Base-by-base conservation (phyloP, 139 green algal species). In the Chlorella sp. region DNA sequence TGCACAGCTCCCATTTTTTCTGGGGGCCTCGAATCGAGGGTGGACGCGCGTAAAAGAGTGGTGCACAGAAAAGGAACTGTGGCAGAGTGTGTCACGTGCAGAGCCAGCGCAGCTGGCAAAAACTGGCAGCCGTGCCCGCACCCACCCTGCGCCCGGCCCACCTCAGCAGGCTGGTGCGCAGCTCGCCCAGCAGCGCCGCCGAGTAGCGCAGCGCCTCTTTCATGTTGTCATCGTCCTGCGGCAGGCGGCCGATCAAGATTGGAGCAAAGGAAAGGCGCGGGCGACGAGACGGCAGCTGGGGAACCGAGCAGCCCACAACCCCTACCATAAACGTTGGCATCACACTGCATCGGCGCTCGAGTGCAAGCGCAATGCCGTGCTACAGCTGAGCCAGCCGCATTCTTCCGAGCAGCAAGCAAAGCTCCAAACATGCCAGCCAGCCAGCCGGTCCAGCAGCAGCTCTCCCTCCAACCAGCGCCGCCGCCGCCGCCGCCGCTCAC, bases 191-290 rank as follows among this genome's bases (percentile, higher is more conserved):
- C 94, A 99, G 96, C 0, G 91, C 90, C 1, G 94, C 90, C 19
- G 94, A 93, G 86, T 96, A 96, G 41, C 94, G 94, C n/a, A 99
- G 90, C 32, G 95, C 93, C 74, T 99, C 97, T 4, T 94, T 88
- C 86, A 99, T 84, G 88, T 99, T 99, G 88, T 97, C 94, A 24
- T 96, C 94, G 34, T 99, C 97, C 95, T 98, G 90, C 20, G 38
- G 56, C 32, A 26, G 20, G 34, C 32, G 14, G 58, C n/a, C n/a
- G n/a, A n/a, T n/a, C n/a, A n/a, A n/a, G n/a, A n/a, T n/a, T n/a
- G n/a, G n/a, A 76, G 68, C 46, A 64, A 54, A 51, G 51, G 34
- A 58, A 16, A 30, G 2, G 32, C 14, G 22, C 44, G 7, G 46
- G 46, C 28, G 0, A 46, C 1, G 26, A 1, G 2, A 58, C 32